Base-by-base conservation (phyloP, 139 green algal genomes). In the Nannochloris sp. region DNA sequence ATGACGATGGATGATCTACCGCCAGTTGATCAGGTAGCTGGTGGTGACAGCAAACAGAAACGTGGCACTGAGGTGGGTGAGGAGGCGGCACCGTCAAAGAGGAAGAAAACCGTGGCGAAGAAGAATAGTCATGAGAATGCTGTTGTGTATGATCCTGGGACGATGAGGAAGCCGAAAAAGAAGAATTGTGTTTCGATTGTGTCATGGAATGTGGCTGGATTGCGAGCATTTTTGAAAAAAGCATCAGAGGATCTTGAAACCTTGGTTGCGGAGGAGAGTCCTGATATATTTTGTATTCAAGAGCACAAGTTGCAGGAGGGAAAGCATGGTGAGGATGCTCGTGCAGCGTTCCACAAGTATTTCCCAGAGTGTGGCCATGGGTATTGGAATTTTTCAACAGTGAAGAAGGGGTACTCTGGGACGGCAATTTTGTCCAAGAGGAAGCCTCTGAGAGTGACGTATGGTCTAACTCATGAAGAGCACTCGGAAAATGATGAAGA, bases 221-320 rank as follows among this genome's bases (percentile, higher is more conserved):
- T 90, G 57, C 34, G 76, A 7, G 69, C 71, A 2, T 48, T 90
- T n/a, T 65, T 90, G 1, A 84, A 82, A 48, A 87, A 89, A 76
- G 71, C 78, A 16, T 51, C 71, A 6, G 64, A 78, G 50, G 68
- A 62, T 1, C 21, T 90, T 3, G 64, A 53, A n/a, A 40, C 54
- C 27, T 72, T 90, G 62, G 69, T 85, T 46, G 64, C 71, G 24
- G 43, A 36, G 1, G 84, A 90, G 68, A 19, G 68, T 27, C 67
- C 71, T 7, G 78, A 87, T 59, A 66, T 85, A 7, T 16, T 90
- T 29, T 87, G 78, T 66, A 60, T 87, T 49, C 84, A 88, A 71
- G 85, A 92, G 62, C 78, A 74, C 54, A 91, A 92, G 74, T 64
- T 91, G 61, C 79, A 91, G 62, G 68, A 68, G 2, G 71, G 70